Percentiles rank a stretch among this genome's conserved stretches.
Evolutionary conservation across 2,329 filamentous ascomycete species (phyloP).

Genomic region (Hirsutella thompsonii): DNA sequence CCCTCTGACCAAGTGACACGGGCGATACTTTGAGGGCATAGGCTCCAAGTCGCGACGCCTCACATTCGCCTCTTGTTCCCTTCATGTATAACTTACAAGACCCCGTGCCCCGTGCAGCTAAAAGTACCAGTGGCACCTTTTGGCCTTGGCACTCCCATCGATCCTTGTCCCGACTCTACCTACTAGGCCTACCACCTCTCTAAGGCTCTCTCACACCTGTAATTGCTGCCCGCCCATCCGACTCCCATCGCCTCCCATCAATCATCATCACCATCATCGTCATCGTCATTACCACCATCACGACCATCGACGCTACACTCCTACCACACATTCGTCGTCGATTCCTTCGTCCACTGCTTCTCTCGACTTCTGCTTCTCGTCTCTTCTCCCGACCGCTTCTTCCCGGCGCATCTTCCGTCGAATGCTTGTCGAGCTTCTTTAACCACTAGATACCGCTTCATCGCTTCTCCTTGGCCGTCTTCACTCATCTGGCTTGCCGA

Average conservation of each 20-base stretch:
- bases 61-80: too few species aligned
- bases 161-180: too few species aligned
- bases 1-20: too few species aligned
- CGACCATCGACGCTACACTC: background rate
- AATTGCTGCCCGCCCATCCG: background rate
- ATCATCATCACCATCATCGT: background rate
- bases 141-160: too few species aligned
- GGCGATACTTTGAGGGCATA: too few species aligned
- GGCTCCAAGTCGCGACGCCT: too few species aligned
- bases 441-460: background rate
- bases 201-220: too few species aligned
- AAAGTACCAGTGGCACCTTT: too few species aligned
- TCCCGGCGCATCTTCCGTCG: background rate
- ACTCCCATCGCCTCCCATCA: background rate
- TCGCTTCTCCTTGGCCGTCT: background rate
- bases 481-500: background rate
- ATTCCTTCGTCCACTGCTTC: background rate
- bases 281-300: background rate
- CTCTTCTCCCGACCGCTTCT: background rate
- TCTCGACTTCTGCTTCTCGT: background rate
- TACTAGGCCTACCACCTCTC: too few species aligned
- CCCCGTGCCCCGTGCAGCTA: too few species aligned
- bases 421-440: background rate
- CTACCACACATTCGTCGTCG: background rate
- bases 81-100: too few species aligned